These are phyloP conservation scores for Pseudopithomyces maydicus DNA, from an alignment of 2,329 filamentous ascomycete species.

Conservation along the genomic window DNA sequence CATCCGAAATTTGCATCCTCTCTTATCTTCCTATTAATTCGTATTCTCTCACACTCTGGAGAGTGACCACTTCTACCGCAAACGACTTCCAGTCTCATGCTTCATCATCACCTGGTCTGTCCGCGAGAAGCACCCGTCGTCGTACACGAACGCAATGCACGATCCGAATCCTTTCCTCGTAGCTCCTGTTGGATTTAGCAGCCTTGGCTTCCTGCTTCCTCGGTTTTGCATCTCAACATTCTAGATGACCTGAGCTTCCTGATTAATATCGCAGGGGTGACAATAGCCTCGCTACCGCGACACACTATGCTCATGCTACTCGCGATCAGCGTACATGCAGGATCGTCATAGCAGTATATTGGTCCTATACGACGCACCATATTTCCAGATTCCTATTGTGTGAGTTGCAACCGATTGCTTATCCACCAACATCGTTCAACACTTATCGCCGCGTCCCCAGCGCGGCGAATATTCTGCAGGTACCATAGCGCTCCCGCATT, in stretches of 20 bases:
- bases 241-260: slow-evolving; percentile 1
- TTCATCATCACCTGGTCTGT: slow-evolving; percentile 14
- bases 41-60: background rate
- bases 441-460: slow-evolving; percentile 19
- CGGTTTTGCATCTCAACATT: slow-evolving; percentile 4
- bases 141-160: slow-evolving; percentile 1
- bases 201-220: slow-evolving; percentile 5
- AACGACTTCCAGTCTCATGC: slow-evolving; percentile 6
- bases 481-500: slow-evolving; percentile 17
- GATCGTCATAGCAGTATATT: slow-evolving; percentile 23
- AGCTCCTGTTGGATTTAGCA: slow-evolving; percentile 4
- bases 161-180: slow-evolving; percentile 1
- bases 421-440: slow-evolving; percentile 18
- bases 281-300: slow-evolving; percentile 9
- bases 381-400: slow-evolving; percentile 18
- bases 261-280: slow-evolving; percentile 7
- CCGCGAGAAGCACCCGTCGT: background rate
- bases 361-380: slow-evolving; percentile 18
- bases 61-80: background rate
- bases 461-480: slow-evolving; percentile 31
- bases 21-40: background rate
- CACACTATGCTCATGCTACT: slow-evolving; percentile 6
- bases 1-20: background rate
- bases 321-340: slow-evolving; percentile 11
- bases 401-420: slow-evolving; percentile 29